Base-by-base conservation (phyloP, 139 green algal species). In the Astrephomene gubernaculifera region DNA sequence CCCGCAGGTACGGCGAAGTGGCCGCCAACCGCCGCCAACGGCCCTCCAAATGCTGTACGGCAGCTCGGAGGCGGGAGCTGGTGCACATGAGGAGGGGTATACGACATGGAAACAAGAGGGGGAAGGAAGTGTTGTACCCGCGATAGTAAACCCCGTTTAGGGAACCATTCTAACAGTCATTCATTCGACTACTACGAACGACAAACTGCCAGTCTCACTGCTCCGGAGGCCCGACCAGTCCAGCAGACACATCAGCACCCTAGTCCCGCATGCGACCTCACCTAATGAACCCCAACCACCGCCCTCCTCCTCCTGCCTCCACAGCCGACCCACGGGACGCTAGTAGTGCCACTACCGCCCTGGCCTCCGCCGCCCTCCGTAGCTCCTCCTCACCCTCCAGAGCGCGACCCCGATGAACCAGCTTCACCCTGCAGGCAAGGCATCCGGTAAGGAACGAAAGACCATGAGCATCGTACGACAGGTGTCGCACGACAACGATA, bases 341-440 rank as follows among this genome's bases (percentile, higher is more conserved):
- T 2, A 78, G 10, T 25, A 78, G 25, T 43, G 39, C 43, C 43
- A 78, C 43, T 43, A 41, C 43, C 27, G 43, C 44, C 43, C 70
- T 27, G 27, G 27, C 41, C 31, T 41, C 70, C 27, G 44, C 70
- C n/a, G 70, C 70, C 25, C 19, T 29, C 43, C 43, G 43, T 29
- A 78, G 70, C 70, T 78, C 12, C n/a, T 78, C 70, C 43, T 78
- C 70, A 22, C 27, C 33, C 25, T 78, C 70, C 70, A 78, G 70
- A 25, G 43, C 61, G 43, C 70, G 70, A 3, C 70, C 39, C 43
- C 70, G 70, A 43, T 43, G 35, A 27, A 78, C 70, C 12, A 78
- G 70, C 44, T 78, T 78, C 25, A 78, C 33, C 27, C 70, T 78
- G 70, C 8, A 10, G 63, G 63, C 8, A 31, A 57, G 12, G 17